Conservation (phyloP, 495 filamentous ascomycete species). For the Trichoderma virens region DNA sequence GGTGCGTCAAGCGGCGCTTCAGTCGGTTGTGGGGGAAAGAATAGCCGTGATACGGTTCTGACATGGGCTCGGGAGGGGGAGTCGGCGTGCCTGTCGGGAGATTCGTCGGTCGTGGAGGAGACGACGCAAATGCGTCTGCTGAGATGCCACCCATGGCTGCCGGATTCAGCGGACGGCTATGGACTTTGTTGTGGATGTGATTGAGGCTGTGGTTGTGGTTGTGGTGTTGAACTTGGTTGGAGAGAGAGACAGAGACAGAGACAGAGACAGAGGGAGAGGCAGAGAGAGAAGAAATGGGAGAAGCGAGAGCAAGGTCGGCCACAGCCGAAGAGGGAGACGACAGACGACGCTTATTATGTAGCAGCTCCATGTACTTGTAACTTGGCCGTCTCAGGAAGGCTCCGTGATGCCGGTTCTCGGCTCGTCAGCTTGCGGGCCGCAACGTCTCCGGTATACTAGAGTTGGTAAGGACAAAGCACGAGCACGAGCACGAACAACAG, state of each 20-base stretch:
- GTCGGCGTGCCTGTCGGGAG: neutral
- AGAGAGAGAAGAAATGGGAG: too few species aligned
- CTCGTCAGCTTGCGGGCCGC: neutral
- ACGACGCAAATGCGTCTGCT: neutral
- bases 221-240: too few species aligned
- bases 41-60: conserved; percentile 35
- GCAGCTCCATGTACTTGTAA: neutral
- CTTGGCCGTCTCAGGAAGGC: neutral
- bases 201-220: neutral
- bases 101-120: neutral
- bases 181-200: neutral
- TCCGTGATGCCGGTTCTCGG: neutral
- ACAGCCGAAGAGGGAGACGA: neutral
- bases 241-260: too few species aligned
- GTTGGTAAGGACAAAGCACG: too few species aligned
- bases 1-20: conserved; percentile 56
- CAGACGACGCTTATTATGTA: neutral
- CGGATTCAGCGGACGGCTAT: neutral
- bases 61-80: conserved; percentile 3
- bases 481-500: too few species aligned
- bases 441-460: too few species aligned
- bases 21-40: conserved; percentile 65
- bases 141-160: neutral
- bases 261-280: too few species aligned
- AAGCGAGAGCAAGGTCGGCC: neutral